These are phyloP conservation scores for Kurtzmaniella natalensis DNA, from an alignment of 1,139 yeast genomes.

Conservation along the genomic window DNA sequence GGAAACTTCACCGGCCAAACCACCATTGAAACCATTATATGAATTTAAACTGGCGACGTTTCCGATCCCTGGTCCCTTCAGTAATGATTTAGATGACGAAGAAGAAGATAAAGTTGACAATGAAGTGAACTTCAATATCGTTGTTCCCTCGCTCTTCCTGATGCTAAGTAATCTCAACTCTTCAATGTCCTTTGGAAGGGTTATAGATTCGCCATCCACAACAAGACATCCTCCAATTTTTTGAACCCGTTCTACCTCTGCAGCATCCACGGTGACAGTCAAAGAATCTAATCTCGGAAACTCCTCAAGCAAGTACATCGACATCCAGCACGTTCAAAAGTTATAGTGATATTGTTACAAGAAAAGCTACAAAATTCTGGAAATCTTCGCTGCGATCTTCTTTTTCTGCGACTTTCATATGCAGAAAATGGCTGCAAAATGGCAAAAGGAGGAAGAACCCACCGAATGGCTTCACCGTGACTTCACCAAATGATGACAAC, in stretches of 20 bases:
- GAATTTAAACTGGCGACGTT: slow-evolving; percentile 6
- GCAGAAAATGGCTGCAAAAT: too few species aligned
- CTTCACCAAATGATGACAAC: too few species aligned
- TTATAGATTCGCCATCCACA: slow-evolving; percentile 2
- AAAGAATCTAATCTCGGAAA: slow-evolving; percentile 35
- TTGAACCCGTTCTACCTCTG: not conserved
- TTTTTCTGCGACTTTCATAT: too few species aligned
- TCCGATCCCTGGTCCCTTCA: slow-evolving; percentile 4
- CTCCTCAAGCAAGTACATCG: slow-evolving; percentile 35
- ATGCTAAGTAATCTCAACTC: slow-evolving; percentile 3
- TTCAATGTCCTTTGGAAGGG: slow-evolving; percentile 1
- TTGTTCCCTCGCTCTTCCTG: slow-evolving; percentile 6
- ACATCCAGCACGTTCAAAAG: slow-evolving; percentile 1
- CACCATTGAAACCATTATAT: too few species aligned
- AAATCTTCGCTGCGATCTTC: too few species aligned
- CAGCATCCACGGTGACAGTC: slow-evolving; percentile 24
- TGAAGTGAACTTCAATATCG: not conserved
- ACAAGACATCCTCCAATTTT: slow-evolving; percentile 3
- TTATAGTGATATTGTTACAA: too few species aligned
- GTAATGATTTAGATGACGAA: not conserved
- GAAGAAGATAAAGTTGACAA: not conserved
- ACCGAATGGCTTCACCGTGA: too few species aligned
- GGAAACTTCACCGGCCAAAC: too few species aligned
- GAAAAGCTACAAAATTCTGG: too few species aligned
- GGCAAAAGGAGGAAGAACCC: too few species aligned